Evolutionary conservation across 2,329 filamentous ascomycete species (phyloP), one percentile per base, ranked within the genome.

Genomic region (Cladophialophora carrionii): DNA sequence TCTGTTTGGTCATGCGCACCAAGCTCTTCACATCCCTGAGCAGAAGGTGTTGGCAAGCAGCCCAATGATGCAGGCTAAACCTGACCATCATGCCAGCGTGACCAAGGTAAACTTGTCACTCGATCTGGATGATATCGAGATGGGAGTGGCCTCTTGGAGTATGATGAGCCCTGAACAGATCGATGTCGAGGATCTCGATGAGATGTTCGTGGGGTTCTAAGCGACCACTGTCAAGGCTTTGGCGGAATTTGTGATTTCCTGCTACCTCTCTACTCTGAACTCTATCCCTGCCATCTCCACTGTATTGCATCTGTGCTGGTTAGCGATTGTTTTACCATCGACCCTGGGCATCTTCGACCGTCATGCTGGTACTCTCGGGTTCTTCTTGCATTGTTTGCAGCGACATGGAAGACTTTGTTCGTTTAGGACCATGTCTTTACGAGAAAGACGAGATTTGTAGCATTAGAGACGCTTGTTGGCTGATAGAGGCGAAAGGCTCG

Each of bases 171-270:
- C 93, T 1, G 95, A 98, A 80, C 90, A 88, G 70, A 89, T 98
- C 71, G 92, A 96, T 76, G 86, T 98, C 56, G 92, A 96, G 54
- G 95, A 99, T 81, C 87, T 98, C 26, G 94, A 98, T 74, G 87
- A 90, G 72, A 85, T 97, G 76, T 86, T 97, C 73, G 88, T 90
- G 74, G 88, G 86, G 4, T 69, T 67, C 32, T 69, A 54, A 59
- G n/a, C 48, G 6, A n/a, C n/a, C 9, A 12, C 3, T 51, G n/a
- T 52, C 29, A 52, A 32, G 6, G n/a, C n/a, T 32, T 37, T 37
- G 46, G 12, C 29, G 20, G 31, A 29, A 37, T 17, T 20, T 20
- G 3, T 37, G n/a, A n/a, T 60, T 10, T 31, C 20, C 41, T 41
- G 20, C 26, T 31, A 41, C 46, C 57, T 60, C 31, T 26, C 29